These are phyloP conservation scores for Populus nigra DNA, from an alignment of 345 rosid species.

Conservation along the genomic window DNA sequence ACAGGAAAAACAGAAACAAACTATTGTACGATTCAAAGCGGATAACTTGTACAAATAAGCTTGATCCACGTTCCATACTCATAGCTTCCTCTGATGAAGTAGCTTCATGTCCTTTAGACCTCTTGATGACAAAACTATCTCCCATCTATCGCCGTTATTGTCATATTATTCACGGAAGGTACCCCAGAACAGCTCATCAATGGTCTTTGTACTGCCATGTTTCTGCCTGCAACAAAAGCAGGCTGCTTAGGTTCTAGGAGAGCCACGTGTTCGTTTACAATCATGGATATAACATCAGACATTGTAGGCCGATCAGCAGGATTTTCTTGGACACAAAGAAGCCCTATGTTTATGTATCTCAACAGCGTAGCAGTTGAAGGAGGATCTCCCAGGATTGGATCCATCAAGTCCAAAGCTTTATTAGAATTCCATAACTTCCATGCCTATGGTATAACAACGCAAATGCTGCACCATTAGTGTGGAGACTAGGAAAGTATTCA, in stretches of 20 bases:
- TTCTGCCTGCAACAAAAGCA: background rate
- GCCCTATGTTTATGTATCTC: background rate
- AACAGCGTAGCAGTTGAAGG: background rate
- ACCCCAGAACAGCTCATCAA: background rate
- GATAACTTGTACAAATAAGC: too few relatives aligned
- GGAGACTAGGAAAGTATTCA: background rate
- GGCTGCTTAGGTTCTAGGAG: constrained; percentile 5
- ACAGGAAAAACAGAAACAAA: too few relatives aligned
- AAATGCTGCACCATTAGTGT: background rate
- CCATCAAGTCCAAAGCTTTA: background rate
- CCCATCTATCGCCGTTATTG: background rate
- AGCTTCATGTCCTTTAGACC: too few relatives aligned
- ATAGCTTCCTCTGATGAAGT: too few relatives aligned
- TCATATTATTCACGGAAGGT: background rate
- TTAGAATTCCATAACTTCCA: background rate
- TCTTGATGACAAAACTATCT: background rate
- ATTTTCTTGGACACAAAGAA: constrained; percentile 1
- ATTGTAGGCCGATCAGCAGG: constrained; percentile 11
- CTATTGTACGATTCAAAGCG: too few relatives aligned
- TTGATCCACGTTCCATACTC: too few relatives aligned
- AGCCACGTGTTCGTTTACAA: background rate
- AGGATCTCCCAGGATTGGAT: background rate
- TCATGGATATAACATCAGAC: constrained; percentile 8
- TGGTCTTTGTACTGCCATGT: background rate
- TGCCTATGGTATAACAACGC: background rate